These are phyloP conservation scores for Cordyceps pruinosa DNA, from an alignment of 2,329 filamentous ascomycete species.

Conservation along the genomic window DNA sequence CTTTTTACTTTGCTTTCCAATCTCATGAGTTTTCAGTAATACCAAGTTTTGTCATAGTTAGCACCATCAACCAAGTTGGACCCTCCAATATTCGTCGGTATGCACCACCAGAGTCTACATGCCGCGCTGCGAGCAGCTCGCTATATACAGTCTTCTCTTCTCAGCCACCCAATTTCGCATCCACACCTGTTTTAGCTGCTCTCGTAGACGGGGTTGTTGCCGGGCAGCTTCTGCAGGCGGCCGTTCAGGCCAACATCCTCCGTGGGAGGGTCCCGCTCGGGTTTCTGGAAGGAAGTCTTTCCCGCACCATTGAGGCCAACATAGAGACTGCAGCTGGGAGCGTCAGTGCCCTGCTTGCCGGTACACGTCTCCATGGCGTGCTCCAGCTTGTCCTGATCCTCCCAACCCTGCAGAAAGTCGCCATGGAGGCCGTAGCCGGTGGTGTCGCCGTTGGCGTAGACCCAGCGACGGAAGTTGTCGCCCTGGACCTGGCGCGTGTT, in stretches of 20 bases:
- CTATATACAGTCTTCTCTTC: background rate
- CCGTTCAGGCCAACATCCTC: conserved; percentile 22
- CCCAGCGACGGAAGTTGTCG: conserved; percentile 20
- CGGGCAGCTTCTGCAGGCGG: conserved; percentile 19
- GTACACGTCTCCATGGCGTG: conserved; percentile 22
- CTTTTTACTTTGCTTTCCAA: background rate
- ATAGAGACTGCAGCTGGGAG: conserved; percentile 19
- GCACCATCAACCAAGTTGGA: too few species aligned
- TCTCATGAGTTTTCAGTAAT: background rate
- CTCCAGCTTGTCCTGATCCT: conserved; percentile 21
- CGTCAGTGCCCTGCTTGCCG: conserved; percentile 18
- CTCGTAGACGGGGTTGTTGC: conserved; percentile 20
- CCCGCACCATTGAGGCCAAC: conserved; percentile 20
- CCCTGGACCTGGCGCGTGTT: conserved; percentile 26
- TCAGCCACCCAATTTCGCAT: background rate
- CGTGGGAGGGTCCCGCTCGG: conserved; percentile 16
- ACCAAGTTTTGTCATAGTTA: too few species aligned
- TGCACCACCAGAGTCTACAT: too few species aligned
- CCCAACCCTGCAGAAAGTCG: conserved; percentile 25
- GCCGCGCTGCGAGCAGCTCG: too few species aligned
- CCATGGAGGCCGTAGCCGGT: conserved; percentile 25
- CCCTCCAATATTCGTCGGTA: too few species aligned
- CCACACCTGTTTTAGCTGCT: background rate
- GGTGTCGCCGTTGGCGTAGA: conserved; percentile 22
- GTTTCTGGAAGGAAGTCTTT: conserved; percentile 10